Conservation (phyloP, 2,329 filamentous ascomycete genomes). For the Penicillium sclerotiorum region DNA sequence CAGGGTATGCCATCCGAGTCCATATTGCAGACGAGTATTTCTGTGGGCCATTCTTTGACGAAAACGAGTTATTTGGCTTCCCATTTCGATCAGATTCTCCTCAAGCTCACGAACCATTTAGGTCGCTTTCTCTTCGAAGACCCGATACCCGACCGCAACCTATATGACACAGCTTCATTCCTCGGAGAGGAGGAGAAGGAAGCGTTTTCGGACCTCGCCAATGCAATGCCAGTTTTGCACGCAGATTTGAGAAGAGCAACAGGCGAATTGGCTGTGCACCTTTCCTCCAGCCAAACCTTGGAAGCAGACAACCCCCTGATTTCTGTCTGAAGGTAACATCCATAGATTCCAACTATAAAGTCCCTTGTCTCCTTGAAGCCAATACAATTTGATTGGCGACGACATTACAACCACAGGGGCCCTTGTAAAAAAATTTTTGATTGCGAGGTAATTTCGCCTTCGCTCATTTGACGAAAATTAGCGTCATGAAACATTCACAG, state of each 20-base stretch:
- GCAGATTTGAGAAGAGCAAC: conserved; percentile 32
- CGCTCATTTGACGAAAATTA: not conserved
- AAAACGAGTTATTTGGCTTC: conserved; percentile 20
- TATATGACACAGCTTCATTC: conserved; percentile 27
- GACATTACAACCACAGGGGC: too few species aligned
- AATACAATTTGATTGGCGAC: too few species aligned
- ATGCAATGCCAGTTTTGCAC: conserved; percentile 36
- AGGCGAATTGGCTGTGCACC: conserved; percentile 31
- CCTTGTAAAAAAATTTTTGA: too few species aligned
- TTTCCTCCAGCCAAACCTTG: conserved; percentile 37
- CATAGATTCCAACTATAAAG: too few species aligned
- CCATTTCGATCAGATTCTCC: conserved; percentile 2
- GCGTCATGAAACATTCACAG: not conserved
- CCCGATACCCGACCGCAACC: conserved; percentile 24
- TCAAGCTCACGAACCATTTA: conserved; percentile 18
- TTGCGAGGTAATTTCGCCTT: not conserved
- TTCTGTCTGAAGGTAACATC: too few species aligned
- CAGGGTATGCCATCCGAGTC: too few species aligned
- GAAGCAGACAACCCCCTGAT: conserved; percentile 27
- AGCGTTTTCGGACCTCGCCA: conserved; percentile 34
- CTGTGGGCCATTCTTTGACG: conserved; percentile 29
- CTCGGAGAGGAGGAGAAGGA: conserved; percentile 35
- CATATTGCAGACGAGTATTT: conserved; percentile 14
- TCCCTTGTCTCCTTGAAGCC: too few species aligned
- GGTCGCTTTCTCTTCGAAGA: conserved; percentile 25